Percentiles rank a stretch among this genome's conserved stretches.
These are phyloP conservation scores for Musa schizocarpa DNA, from an alignment of 176 grass and related monocot genomes.

Conservation along the genomic window DNA sequence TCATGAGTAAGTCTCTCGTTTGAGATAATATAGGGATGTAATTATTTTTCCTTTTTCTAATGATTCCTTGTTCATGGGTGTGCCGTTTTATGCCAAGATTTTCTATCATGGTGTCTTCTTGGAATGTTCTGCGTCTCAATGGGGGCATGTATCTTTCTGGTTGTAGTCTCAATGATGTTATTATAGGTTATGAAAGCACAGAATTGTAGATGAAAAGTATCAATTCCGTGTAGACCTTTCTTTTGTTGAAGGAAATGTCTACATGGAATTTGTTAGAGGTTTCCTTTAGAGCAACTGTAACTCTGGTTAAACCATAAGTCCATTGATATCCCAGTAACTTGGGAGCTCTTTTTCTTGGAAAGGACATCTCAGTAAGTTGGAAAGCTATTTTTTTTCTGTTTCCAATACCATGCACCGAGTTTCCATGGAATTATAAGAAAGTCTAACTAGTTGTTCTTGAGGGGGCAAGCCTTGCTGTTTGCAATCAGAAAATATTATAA, in stretches of 20 bases:
- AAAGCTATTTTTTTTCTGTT: neutral
- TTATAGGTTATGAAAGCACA: no score
- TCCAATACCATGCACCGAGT: neutral
- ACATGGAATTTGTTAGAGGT: no score
- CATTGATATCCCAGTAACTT: no score
- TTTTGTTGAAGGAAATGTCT: no score
- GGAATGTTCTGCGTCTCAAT: neutral
- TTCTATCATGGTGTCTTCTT: neutral
- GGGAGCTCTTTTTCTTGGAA: no score
- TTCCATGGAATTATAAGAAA: neutral
- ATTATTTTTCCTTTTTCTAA: neutral
- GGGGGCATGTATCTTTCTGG: neutral
- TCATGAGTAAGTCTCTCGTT: constrained; percentile 59
- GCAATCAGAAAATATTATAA: neutral
- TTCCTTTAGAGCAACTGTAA: no score
- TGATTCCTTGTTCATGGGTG: neutral
- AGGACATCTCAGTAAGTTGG: no score
- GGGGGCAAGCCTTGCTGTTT: neutral
- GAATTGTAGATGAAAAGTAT: no score
- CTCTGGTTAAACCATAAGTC: no score
- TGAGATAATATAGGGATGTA: neutral
- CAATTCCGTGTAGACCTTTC: no score
- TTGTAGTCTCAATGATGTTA: neutral
- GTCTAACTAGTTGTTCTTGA: neutral
- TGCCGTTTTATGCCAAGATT: neutral